Evolutionary conservation across 257 asterid genomes (phyloP), one percentile per base, ranked within the genome.

Genomic region (Capsicum pubescens): DNA sequence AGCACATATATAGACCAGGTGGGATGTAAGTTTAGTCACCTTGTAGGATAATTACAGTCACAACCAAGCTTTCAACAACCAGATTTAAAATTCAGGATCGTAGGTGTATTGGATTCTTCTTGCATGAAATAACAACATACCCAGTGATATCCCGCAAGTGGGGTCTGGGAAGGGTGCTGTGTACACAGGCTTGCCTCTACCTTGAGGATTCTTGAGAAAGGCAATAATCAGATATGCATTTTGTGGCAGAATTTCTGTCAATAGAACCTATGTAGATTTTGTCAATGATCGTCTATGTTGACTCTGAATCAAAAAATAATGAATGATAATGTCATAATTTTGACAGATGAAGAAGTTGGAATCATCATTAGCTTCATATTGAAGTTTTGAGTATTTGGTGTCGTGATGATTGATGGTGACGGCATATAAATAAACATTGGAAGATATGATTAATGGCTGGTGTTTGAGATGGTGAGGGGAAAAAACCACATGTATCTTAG

Each of bases 321-420:
- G 6, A 72, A 72, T 7, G 36, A 48, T 6, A 72, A 48, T 48
- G 0, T 11, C 12, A 72, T 19, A 72, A 19, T 3, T 72, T 72
- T 46, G n/a, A 48, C 16, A 48, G n/a, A 2, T 5, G 15, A 44
- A 44, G 58, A 71, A 72, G 80, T 48, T 46, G 39, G 9, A 46
- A 72, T 46, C 59, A 44, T 48, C 80, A 10, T 46, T 8, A 35
- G 14, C 35, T 72, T 72, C 59, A 21, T 46, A 5, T 19, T 72
- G 57, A 46, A 72, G 59, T 72, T 42, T 44, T 48, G 80, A 46
- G 4, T 72, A n/a, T 72, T 48, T 48, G 80, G 59, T 57, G 46
- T 46, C 3, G n/a, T 48, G n/a, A 52, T 72, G 80, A 19, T 72
- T 72, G 64, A 64, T 82, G 80, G 6, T 8, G 59, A 48, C 80